phyloP scores from a whole-genome alignment of 805 yeast species.

The Cyberlindnera galapagoensis region DNA sequence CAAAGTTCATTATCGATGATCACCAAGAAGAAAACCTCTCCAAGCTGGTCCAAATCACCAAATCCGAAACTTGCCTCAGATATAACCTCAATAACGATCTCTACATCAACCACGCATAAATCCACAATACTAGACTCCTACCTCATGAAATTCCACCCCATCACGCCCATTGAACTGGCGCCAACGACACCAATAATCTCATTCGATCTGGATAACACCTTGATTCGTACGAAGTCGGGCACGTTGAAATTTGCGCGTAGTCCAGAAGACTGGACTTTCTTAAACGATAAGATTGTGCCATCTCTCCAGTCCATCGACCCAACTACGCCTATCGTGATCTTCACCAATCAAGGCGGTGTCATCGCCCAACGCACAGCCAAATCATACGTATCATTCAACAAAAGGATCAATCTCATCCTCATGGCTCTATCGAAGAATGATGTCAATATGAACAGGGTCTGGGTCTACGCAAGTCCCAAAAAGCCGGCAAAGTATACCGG shows the following conservation, averaged over 20 bases:
- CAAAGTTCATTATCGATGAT: constrained; percentile 13
- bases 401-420: constrained; percentile 35
- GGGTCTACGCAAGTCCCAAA: constrained; percentile 62
- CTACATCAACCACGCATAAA: constrained; percentile 21
- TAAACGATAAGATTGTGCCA: constrained; percentile 29
- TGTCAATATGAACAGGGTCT: constrained; percentile 21
- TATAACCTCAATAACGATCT: not conserved
- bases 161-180: constrained; percentile 1
- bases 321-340: constrained; percentile 48
- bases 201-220: constrained; percentile 82
- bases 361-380: constrained; percentile 32
- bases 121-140: constrained; percentile 32
- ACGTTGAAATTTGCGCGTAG: constrained; percentile 47
- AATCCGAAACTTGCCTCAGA: not conserved
- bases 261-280: constrained; percentile 72
- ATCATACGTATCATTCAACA: constrained; percentile 33
- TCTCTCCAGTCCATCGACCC: constrained; percentile 5
- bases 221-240: constrained; percentile 63
- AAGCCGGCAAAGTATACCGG: constrained; percentile 31
- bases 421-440: constrained; percentile 24
- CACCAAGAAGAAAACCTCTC: constrained; percentile 9
- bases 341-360: constrained; percentile 82
- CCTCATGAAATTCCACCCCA: constrained; percentile 37
- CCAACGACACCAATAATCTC: constrained; percentile 40
- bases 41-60: too few species aligned